phyloP scores from a whole-genome alignment of 2,329 filamentous ascomycete species.

The Calonectria multiphialidica region DNA sequence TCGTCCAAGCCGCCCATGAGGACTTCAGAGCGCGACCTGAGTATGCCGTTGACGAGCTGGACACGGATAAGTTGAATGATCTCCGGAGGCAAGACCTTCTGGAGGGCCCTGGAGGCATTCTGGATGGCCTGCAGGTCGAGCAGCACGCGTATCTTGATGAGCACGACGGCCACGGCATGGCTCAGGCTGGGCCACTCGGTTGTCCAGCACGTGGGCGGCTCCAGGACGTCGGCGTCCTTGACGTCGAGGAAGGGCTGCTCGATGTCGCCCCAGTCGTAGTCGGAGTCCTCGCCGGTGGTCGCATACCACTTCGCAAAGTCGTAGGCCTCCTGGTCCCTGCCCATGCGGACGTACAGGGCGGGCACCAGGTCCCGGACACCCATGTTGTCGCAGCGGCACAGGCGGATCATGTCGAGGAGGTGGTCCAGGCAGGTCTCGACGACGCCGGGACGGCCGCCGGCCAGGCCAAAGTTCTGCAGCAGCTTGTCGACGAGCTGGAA shows the following conservation, averaged over 20 bases:
- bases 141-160: slow-evolving; percentile 42
- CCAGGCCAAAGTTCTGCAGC: slow-evolving; percentile 45
- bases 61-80: slow-evolving; percentile 35
- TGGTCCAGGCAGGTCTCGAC: slow-evolving; percentile 54
- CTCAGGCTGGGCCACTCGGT: slow-evolving; percentile 22
- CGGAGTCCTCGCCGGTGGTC: neutral
- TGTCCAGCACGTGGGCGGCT: slow-evolving; percentile 36
- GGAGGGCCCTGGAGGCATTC: slow-evolving; percentile 18
- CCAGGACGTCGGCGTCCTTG: slow-evolving; percentile 55
- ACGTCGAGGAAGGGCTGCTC: slow-evolving; percentile 46
- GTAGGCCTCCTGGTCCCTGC: slow-evolving; percentile 63
- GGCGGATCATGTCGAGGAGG: slow-evolving; percentile 56
- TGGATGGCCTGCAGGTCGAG: slow-evolving; percentile 38
- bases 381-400: slow-evolving; percentile 60
- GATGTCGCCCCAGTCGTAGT: slow-evolving; percentile 38
- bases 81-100: slow-evolving; percentile 29
- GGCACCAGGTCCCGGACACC: slow-evolving; percentile 56
- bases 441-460: slow-evolving; percentile 38
- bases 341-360: slow-evolving; percentile 57
- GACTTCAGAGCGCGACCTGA: slow-evolving; percentile 10
- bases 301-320: slow-evolving; percentile 55
- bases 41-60: slow-evolving; percentile 27
- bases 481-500: slow-evolving; percentile 45
- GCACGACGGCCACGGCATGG: slow-evolving; percentile 21
- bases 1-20: slow-evolving; percentile 10